A percentile compares a stretch with the other conserved stretches of the same genome.
Evolutionary conservation across 2,329 filamentous ascomycete genomes (phyloP).

Genomic region (Knufia fluminis): DNA sequence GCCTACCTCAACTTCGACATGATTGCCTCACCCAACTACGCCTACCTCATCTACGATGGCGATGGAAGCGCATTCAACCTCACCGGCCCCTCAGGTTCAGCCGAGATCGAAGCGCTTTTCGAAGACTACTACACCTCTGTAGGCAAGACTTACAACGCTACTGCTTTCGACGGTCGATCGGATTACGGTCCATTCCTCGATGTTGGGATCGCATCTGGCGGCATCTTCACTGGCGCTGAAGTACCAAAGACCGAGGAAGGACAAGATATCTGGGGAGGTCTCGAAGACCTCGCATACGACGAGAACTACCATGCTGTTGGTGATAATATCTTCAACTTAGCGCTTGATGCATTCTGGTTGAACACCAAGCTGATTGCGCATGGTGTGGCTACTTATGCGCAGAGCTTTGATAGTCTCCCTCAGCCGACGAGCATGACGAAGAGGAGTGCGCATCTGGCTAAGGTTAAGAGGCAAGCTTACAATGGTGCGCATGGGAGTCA

Average conservation of each 20-base stretch:
- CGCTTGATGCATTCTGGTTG: constrained; percentile 44
- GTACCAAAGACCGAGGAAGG: constrained; percentile 63
- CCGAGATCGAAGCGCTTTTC: constrained; percentile 60
- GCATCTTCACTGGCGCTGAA: constrained; percentile 70
- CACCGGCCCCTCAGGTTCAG: constrained; percentile 53
- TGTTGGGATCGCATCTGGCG: constrained; percentile 62
- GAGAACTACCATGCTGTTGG: constrained; percentile 47
- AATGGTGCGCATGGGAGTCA: background rate
- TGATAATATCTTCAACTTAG: constrained; percentile 47
- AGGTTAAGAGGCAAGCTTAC: background rate
- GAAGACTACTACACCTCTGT: constrained; percentile 55
- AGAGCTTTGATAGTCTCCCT: constrained; percentile 1
- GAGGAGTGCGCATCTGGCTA: background rate
- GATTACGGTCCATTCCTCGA: constrained; percentile 73
- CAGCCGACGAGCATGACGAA: background rate
- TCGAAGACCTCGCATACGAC: constrained; percentile 50
- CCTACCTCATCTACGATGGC: constrained; percentile 47
- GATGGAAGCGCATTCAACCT: constrained; percentile 47
- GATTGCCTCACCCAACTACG: constrained; percentile 56
- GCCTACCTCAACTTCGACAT: constrained; percentile 66
- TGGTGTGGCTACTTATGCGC: constrained; percentile 60
- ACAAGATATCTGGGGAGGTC: constrained; percentile 59
- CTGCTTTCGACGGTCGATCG: constrained; percentile 67
- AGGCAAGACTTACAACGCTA: constrained; percentile 58
- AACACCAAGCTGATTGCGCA: constrained; percentile 57